Percentiles rank a stretch among this genome's conserved stretches.
phyloP scores from a whole-genome alignment of 768 basidiomycete genomes.

The Hygrophoropsis aurantiaca region DNA sequence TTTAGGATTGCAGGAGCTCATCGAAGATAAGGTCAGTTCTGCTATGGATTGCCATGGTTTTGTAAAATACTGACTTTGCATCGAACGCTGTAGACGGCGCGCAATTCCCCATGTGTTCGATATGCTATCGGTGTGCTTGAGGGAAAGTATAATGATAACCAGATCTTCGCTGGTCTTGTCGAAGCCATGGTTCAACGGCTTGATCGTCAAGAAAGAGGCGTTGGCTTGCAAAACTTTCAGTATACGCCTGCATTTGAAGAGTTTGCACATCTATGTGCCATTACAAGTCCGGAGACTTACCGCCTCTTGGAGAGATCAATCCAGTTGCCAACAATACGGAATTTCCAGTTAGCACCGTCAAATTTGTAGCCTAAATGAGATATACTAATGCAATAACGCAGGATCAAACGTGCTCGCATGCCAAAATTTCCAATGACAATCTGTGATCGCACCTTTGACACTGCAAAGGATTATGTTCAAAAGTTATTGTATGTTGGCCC shows the following conservation, averaged over 20 bases:
- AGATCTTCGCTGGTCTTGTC: constrained; percentile 28
- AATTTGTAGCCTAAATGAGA: too few relatives aligned
- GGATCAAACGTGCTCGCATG: too few relatives aligned
- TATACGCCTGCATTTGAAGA: constrained; percentile 33
- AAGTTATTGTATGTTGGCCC: constrained; percentile 22
- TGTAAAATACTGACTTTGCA: background rate
- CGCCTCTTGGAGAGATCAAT: constrained; percentile 18
- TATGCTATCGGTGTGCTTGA: constrained; percentile 16
- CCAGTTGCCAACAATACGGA: constrained; percentile 15
- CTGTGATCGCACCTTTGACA: constrained; percentile 16
- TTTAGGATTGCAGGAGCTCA: constrained; percentile 12
- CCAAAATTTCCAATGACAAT: constrained; percentile 24
- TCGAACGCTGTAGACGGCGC: background rate
- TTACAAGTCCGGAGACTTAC: constrained; percentile 29
- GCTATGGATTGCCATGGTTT: too few relatives aligned
- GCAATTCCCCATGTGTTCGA: constrained; percentile 3
- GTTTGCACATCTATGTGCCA: constrained; percentile 23
- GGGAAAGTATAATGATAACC: constrained; percentile 24
- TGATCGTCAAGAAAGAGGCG: constrained; percentile 27
- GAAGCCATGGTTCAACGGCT: constrained; percentile 24
- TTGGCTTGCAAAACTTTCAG: constrained; percentile 34
- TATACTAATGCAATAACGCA: too few relatives aligned
- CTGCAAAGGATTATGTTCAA: constrained; percentile 14
- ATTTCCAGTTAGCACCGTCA: too few relatives aligned
- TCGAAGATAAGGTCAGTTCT: too few relatives aligned